Base-by-base conservation (phyloP, 257 asterid genomes). In the Penstemon davidsonii region DNA sequence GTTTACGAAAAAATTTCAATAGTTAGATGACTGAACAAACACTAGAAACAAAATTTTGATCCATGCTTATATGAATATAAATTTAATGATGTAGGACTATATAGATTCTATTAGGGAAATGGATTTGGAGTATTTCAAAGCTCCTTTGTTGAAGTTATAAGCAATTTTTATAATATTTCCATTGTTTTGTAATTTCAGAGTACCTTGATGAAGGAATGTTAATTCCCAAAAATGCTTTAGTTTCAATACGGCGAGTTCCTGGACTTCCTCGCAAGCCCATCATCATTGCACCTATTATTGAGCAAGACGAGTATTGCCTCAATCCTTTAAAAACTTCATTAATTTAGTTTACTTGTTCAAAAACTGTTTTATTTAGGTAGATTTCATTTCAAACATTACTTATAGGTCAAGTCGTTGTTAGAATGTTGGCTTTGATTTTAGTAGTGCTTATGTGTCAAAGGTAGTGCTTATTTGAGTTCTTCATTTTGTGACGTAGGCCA, bases 191-290 rank as follows among this genome's bases (percentile, higher is more conserved):
- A 62, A 82, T 87, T 88, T 88, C 98, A 94, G 98, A 94, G 79
- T 94, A 88, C 76, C 84, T 73, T 73, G 96, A 94, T 75, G 98
- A 91, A 78, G 89, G 80, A 75, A 82, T 79, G 83, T 79, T 83
- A 88, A 87, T 94, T 77, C 97, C 98, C 72, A 91, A 84, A 87
- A 87, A 91, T 78, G 87, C 98, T 62, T 83, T 96, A 66, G 96
- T 94, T 81, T 87, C 89, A 85, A 76, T 94, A 73, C 97, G 96
- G 76, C 95, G 99, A 73, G 91, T 94, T 80, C 99, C 99, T 78
- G 96, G 96, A 78, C 91, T 87, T 71, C 92, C 92, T 76, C 91
- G 96, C 82, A 73, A 82, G 89, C 92, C 94, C 74, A 88, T 94
- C 70, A 86, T 91, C 81, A 83, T 96, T 68, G 92, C 96, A 74